Base-by-base conservation (phyloP, 768 basidiomycete genomes). In the Tephrocybe rancida region DNA sequence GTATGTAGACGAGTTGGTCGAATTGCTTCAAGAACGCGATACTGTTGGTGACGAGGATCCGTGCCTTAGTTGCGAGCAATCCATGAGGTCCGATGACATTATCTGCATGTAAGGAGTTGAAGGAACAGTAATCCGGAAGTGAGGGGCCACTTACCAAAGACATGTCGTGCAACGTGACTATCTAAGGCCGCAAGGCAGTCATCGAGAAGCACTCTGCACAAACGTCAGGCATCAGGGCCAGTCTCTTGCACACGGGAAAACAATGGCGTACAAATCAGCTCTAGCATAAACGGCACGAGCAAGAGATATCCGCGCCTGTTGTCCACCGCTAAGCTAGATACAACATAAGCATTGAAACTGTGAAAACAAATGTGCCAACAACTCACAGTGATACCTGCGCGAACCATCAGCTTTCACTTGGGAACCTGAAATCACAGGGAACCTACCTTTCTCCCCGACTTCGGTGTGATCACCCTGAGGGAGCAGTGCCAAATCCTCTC, bases 281-380 rank as follows among this genome's bases (percentile, higher is more conserved):
- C 95, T 81, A 3, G 93, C 86, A 69, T 98, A 98, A 0, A 96
- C 90, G 2, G 92, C 92, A 26, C 95, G 77, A 5, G 96, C 96
- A 8, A 97, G 75, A 14, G 88, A 82, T 5, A 95, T 79, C 25
- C 92, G 84, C 47, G 92, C 90, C 14, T 89, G 83, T 66, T 95
- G 90, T 0, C 93, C 93, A 32, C 93, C 92, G 59, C 87, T 89
- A 55, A 92, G 67, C 85, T 90, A 3, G 1, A 51, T 18, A 39
- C 34, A 47, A 38, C 34, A 11, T 52, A 32, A 39, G 54, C 4
- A 7, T 3, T 19, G 21, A 9, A 4, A 1, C 3, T 30, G 22
- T 30, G 8, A 25, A 32, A 51, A 27, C 22, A n/a, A n/a, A n/a
- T n/a, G n/a, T n/a, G 60, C 14, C 11, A 9, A 7, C 5, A 5